Percentiles rank a stretch among this genome's conserved stretches.
Evolutionary conservation across 768 basidiomycete species (phyloP).

Genomic region (Gyrodon lividus): DNA sequence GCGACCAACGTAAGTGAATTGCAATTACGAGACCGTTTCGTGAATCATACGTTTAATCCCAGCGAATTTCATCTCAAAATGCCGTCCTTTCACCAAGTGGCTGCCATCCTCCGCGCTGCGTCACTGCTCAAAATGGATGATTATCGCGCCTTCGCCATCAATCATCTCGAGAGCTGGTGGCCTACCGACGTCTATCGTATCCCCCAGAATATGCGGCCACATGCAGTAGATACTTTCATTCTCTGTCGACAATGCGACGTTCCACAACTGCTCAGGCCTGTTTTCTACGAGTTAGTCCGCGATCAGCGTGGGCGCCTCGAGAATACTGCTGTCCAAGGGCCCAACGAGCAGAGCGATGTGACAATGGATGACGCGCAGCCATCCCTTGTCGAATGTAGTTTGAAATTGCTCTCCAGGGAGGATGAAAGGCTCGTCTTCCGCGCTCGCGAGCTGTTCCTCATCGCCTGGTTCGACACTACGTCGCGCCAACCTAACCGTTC

Average conservation of each 20-base stretch:
- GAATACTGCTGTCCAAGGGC: neutral
- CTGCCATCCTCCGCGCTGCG: conserved; percentile 36
- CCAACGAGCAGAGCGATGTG: neutral
- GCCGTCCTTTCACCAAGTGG: conserved; percentile 30
- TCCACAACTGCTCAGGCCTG: conserved; percentile 32
- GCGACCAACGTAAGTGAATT: neutral
- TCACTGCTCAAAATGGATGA: conserved; percentile 31
- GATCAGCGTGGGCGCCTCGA: neutral
- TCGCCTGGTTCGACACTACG: neutral
- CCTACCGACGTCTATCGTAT: conserved; percentile 23
- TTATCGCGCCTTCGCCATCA: conserved; percentile 30
- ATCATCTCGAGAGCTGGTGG: conserved; percentile 32
- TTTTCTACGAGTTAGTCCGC: conserved; percentile 39
- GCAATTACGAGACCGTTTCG: neutral
- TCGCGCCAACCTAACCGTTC: neutral
- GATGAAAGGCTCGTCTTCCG: neutral
- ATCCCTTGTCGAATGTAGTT: neutral
- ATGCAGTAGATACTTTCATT: conserved; percentile 32
- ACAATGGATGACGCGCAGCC: neutral
- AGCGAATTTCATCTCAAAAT: conserved; percentile 24
- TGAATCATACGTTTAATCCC: neutral
- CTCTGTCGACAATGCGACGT: conserved; percentile 34
- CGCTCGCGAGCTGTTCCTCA: neutral
- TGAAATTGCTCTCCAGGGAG: neutral
- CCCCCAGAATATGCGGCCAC: conserved; percentile 3